Conservation (phyloP, 306 rosid genomes). For the Trifolium subterraneum region DNA sequence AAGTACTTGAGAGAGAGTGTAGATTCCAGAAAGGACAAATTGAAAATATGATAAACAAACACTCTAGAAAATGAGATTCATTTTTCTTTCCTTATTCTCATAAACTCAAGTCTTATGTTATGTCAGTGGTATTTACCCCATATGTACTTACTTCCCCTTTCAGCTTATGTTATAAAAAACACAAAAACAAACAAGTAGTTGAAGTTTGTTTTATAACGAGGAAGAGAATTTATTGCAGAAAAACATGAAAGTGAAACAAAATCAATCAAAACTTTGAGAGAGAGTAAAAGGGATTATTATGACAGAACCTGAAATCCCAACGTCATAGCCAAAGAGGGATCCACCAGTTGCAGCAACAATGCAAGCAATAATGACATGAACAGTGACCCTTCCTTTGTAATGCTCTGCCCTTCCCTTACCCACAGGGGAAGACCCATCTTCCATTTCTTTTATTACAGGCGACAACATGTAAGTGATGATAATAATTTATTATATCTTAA, state of each 20-base stretch:
- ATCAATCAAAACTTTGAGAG: background rate
- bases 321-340: constrained; percentile 76
- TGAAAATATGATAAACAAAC: background rate
- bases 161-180: background rate
- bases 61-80: background rate
- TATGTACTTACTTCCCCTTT: background rate
- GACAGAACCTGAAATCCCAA: constrained; percentile 77
- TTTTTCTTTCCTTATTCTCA: background rate
- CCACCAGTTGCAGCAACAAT: constrained; percentile 82
- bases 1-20: background rate
- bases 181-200: background rate
- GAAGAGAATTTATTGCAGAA: background rate
- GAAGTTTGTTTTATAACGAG: background rate
- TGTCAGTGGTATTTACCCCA: background rate
- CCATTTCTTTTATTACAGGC: background rate
- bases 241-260: background rate
- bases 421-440: background rate
- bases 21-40: background rate
- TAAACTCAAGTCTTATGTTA: background rate
- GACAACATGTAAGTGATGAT: background rate
- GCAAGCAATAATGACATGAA: constrained; percentile 69
- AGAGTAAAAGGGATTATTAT: background rate
- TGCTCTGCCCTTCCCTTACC: constrained; percentile 60
- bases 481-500: background rate
- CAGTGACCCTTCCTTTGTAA: constrained; percentile 69